Evolutionary conservation across 75 land plant genomes (phyloP), one percentile per base, ranked within the genome.

Genomic region (Azolla pinnata): DNA sequence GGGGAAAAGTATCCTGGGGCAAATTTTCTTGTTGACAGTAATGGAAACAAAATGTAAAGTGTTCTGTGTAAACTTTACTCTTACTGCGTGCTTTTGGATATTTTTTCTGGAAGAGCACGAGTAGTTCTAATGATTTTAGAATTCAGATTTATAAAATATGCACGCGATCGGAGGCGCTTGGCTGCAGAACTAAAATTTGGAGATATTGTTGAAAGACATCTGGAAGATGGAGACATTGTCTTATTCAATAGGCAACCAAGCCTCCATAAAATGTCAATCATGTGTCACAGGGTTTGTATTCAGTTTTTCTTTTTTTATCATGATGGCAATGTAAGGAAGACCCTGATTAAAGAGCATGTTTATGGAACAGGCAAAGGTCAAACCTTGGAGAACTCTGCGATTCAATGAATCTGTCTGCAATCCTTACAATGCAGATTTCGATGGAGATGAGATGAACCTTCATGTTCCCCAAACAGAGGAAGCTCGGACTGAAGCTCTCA

Each of bases 341-440:
- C n/a, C n/a, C n/a, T n/a, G n/a, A n/a, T n/a, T n/a, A n/a, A n/a
- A n/a, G n/a, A n/a, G n/a, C n/a, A n/a, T n/a, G n/a, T n/a, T n/a
- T n/a, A n/a, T n/a, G n/a, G n/a, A 77, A 60, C 70, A 92, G 97
- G 97, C 90, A 30, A 79, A 79, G 44, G 64, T 93, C 16, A 87
- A 87, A 85, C 98, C 96, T 18, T 93, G 98, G 98, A 81, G 96
- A 53, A 93, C 98, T 31, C 65, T 93, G 56, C 66, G 98, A 56
- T 88, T 93, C 58, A 93, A 93, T 75, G 98, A 93, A 71, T 93
- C 98, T 31, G 98, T 93, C 46, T 93, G 98, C 75, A 88, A 93
- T 61, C 98, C 98, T n/a, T 93, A 93, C 51, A 88, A 88, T 83
- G 98, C 96, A 45, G 98, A 93, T 75, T 93, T 93, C 77, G 96